Base-by-base conservation (phyloP, 495 filamentous ascomycete genomes). In the Hypoxylon subgilvum region DNA sequence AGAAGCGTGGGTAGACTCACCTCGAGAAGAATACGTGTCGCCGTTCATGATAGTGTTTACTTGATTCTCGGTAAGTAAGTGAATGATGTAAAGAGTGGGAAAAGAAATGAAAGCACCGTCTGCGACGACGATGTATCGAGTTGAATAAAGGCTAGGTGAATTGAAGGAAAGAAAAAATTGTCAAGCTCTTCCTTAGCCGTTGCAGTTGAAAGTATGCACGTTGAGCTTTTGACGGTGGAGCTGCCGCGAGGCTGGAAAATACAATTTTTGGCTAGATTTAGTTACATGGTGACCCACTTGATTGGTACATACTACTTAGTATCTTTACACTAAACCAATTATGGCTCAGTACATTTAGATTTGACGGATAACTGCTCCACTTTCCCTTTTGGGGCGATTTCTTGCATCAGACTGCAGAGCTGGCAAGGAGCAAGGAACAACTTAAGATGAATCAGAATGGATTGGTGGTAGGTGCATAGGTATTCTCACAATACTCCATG, bases 1-100 rank as follows among this genome's bases (percentile, higher is more conserved):
- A 51, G 44, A 57, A 30, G 40, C 10, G 5, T 16, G 27, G 42
- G 49, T 45, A 66, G 27, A 35, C 78, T 73, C 77, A 87, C 88
- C 88, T 86, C 89, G 86, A 71, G 88, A 84, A 56, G 88, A 86
- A 74, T 93, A 93, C 65, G 78, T 86, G 70, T 94, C 90, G 68
- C 88, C 88, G 87, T 93, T 94, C 91, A 96, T 96, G 54, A 54
- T 86, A 56, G 52, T 86, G 75, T 69, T 67, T 38, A 53, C 48
- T 43, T 18, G 34, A 52, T 55, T 12, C 39, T 25, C 27, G 21
- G 7, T 16, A 23, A 17, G 38, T 14, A 23, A 18, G 39, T 42
- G n/a, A 22, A 16, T 36, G 8, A 22, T 32, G 36, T 13, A 21
- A 18, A 49, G n/a, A n/a, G n/a, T 14, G 22, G 35, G 17, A 56